Evolutionary conservation across 208 protist species (phyloP), one percentile per base, ranked within the genome.

Genomic region (Wallacemonas rigidus): DNA sequence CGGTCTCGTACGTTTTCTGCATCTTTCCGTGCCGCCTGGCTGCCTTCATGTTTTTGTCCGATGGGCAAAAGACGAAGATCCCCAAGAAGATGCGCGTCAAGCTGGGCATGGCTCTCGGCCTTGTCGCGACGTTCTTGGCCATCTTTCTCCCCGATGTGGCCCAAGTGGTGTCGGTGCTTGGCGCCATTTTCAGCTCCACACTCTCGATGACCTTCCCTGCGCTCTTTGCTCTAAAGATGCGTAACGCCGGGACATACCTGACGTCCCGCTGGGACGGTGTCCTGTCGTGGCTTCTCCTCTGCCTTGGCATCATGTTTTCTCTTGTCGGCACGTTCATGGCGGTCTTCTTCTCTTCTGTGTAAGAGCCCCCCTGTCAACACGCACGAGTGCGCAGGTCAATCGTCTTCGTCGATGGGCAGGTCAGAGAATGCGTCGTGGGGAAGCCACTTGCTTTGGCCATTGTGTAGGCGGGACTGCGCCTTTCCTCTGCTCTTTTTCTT

Each of bases 201-300:
- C 80, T 94, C n/a, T 87, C 81, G 63, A 90, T 94, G 86, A 94
- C 84, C 6, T 83, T 94, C 38, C 89, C 89, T 45, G 83, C 86
- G 44, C 61, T 94, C 6, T 92, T 94, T 56, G 76, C 89, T n/a
- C 77, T 92, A 51, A 71, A 84, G 65, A 94, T 94, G 89, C 79
- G 78, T 11, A 45, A 63, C 57, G 76, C 77, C 38, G 81, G 85
- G 36, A 87, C 89, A 9, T 90, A 92, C 64, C 72, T 91, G 43
- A 90, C 83, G 7, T 39, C 70, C 36, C 77, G 65, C 36, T 50
- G 81, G 2, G 89, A 94, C 69, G 77, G 54, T 45, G 47, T 84
- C 5, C 57, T 89, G 11, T 81, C 60, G 45, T 85, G 77, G 64
- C 43, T 64, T 38, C 75, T 94, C 26, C 69, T 94, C 12, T 58